These are phyloP conservation scores for Cordyceps tenuipes DNA, from an alignment of 2,329 filamentous ascomycete genomes.

Conservation along the genomic window DNA sequence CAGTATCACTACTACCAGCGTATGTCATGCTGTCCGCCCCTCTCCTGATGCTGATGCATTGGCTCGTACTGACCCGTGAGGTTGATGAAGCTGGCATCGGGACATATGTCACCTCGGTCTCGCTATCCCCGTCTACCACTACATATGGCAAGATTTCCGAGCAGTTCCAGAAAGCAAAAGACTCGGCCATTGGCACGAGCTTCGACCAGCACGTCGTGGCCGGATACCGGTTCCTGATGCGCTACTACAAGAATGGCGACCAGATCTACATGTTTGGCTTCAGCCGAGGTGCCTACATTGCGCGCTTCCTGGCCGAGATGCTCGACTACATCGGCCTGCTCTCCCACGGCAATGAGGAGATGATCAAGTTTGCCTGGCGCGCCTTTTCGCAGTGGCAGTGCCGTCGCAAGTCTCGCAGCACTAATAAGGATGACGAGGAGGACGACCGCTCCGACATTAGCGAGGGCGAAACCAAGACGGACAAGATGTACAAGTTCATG, in stretches of 20 bases:
- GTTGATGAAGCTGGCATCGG: constrained; percentile 53
- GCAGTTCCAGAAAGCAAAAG: constrained; percentile 66
- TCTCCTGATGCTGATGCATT: neutral
- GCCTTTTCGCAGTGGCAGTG: constrained; percentile 68
- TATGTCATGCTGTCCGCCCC: constrained; percentile 18
- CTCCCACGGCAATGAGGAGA: constrained; percentile 75
- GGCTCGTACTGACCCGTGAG: neutral
- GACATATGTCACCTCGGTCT: constrained; percentile 58
- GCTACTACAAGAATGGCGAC: constrained; percentile 56
- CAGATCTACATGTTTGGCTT: constrained; percentile 69
- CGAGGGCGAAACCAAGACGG: constrained; percentile 16
- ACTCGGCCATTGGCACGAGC: constrained; percentile 70
- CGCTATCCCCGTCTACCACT: constrained; percentile 50
- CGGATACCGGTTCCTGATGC: constrained; percentile 73
- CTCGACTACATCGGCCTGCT: constrained; percentile 73
- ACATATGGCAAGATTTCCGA: constrained; percentile 49
- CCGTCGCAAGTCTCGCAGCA: constrained; percentile 58
- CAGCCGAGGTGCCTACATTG: constrained; percentile 64
- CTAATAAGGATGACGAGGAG: constrained; percentile 38
- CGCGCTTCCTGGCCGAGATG: constrained; percentile 74
- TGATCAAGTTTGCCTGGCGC: constrained; percentile 79
- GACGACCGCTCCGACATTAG: constrained; percentile 29
- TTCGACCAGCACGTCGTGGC: constrained; percentile 79
- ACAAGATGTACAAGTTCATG: constrained; percentile 63
- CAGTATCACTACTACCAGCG: constrained; percentile 60